Base-by-base conservation (phyloP, 2,329 filamentous ascomycete species). In the Knoxdaviesia capensis region DNA sequence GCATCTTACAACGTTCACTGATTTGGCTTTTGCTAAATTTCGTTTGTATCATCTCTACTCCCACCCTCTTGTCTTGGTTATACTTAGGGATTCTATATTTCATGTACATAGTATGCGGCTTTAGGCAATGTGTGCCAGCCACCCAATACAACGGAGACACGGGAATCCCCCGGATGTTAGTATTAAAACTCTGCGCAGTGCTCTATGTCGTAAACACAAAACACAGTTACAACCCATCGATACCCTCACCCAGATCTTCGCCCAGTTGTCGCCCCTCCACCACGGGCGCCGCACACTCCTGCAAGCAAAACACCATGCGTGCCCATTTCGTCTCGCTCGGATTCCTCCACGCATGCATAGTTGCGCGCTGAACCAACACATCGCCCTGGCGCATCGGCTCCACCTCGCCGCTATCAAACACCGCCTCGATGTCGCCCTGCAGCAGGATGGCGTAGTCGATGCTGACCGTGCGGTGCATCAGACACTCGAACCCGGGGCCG, bases 371-470 rank as follows among this genome's bases (percentile, higher is more conserved):
- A 20, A 74, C 63, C 7, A 63, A 63, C n/a, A 72, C 54, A 49
- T 74, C 69, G 3, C 70, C 70, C 7, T 60, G 55, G 39, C 56
- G 54, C 60, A 74, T 56, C 29, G 56, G 44, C 38, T 58, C 57
- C 40, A 51, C 57, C 43, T 65, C 66, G 1, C 69, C 68, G n/a
- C 62, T 62, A 45, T 71, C 69, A 5, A 74, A 53, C 3, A 64
- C 43, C 53, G 72, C 57, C 45, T 69, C 66, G 31, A 74, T 50
- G 48, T 61, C 58, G 1, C 70, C 70, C 48, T 74, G 68, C 6
- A 74, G 48, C 3, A 74, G 59, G 42, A 72, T 59, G 3, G 68
- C 69, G 46, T 67, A 73, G 48, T 74, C 69, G 3, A 74, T 53
- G 35, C 60, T 66, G 47, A 66, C 59, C 1, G 69, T 71, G 9